Conservation (phyloP, 108 stramenopile genomes). For the Conticribra weissflogii region DNA sequence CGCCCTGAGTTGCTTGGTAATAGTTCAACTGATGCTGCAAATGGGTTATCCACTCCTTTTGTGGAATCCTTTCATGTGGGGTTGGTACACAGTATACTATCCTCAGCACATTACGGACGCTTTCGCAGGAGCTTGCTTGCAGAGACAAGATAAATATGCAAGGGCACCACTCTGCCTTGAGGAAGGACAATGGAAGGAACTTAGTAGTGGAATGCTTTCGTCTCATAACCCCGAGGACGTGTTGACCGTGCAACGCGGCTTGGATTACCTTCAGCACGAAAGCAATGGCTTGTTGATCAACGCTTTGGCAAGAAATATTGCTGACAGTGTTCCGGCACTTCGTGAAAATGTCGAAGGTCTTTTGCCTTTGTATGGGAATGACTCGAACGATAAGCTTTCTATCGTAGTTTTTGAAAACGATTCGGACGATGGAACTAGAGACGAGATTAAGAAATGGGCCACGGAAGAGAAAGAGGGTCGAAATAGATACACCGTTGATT, state of each 20-base stretch:
- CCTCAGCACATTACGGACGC: constrained; percentile 17
- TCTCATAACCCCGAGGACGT: constrained; percentile 53
- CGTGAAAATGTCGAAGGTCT: constrained; percentile 49
- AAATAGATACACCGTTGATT: constrained; percentile 38
- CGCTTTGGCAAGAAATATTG: constrained; percentile 51
- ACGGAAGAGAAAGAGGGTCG: constrained; percentile 9
- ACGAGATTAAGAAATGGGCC: constrained; percentile 44
- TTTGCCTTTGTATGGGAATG: constrained; percentile 36
- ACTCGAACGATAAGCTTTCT: constrained; percentile 26
- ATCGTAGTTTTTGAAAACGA: constrained; percentile 61
- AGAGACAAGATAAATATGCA: background rate
- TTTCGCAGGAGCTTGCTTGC: constrained; percentile 27
- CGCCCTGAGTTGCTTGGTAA: background rate
- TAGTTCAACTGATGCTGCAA: constrained; percentile 14
- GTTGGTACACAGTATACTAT: constrained; percentile 34
- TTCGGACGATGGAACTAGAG: constrained; percentile 53
- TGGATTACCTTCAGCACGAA: constrained; percentile 39
- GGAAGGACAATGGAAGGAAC: constrained; percentile 45
- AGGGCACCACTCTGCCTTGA: constrained; percentile 31
- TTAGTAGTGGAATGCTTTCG: constrained; percentile 41
- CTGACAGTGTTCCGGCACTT: constrained; percentile 43
- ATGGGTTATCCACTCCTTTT: constrained; percentile 26
- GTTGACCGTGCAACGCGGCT: constrained; percentile 44
- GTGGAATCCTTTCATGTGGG: constrained; percentile 52
- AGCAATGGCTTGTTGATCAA: constrained; percentile 51